Evolutionary conservation across 257 asterid genomes (phyloP), one percentile per base, ranked within the genome.

Genomic region (Salvia miltiorrhiza): DNA sequence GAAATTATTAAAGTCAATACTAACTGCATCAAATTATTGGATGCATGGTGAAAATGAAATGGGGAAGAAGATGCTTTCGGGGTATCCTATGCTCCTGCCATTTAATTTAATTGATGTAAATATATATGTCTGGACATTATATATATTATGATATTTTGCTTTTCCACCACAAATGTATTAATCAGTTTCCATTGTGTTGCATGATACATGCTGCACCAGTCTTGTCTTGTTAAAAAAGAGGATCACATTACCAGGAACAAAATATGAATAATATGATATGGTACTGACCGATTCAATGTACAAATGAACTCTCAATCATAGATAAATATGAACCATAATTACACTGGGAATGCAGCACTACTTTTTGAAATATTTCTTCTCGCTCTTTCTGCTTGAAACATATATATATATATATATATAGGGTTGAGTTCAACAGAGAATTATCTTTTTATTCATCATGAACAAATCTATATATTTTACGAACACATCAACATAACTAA

Each of bases 11-110:
- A 40, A 56, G 48, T 71, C 52, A 54, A 20, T 20, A 37, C 12
- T 37, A 37, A 10, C 54, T 4, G 60, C 60, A 63, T 72, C 54
- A 79, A n/a, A n/a, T 76, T 71, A 47, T 47, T 23, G 26, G 19
- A 52, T 45, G 26, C 14, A 33, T 45, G 60, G 67, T 53, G 44
- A 55, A 37, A 49, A 47, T 50, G 71, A 4, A 30, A 65, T 52
- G 65, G 16, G 1, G 14, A 28, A 41, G 48, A 65, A 12, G 52
- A 30, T 7, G 54, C 5, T 16, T 17, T 62, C 41, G 14, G 26
- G 55, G 71, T 53, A 78, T 78, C 79, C 82, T 35, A 78, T 73
- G 79, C 69, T 50, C n/a, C 64, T 50, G 11, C 41, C 52, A 53
- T 16, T 28, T 63, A 23, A 13, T 12, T 65, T 19, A 12, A 9